A percentile compares a stretch with the other conserved stretches of the same genome.
phyloP scores from a whole-genome alignment of 1,284 basidiomycete species.

The Trametes sp. region DNA sequence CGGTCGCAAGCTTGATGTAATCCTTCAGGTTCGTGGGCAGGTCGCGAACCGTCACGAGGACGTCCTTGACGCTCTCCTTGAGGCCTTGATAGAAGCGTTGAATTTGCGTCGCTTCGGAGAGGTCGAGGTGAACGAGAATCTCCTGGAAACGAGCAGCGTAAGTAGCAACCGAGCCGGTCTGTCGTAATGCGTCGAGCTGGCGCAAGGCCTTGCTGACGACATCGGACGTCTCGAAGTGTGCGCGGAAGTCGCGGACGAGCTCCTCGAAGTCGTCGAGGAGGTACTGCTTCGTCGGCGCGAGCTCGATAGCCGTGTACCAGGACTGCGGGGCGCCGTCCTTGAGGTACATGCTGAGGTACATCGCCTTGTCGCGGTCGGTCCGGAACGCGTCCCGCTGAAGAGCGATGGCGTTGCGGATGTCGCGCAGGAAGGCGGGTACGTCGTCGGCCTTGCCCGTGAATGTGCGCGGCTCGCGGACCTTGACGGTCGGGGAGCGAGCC shows the following conservation, averaged over 20 bases:
- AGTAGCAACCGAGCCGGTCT: slow-evolving; percentile 36
- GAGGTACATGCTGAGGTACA: slow-evolving; percentile 37
- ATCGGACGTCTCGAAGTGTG: slow-evolving; percentile 9
- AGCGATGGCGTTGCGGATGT: slow-evolving; percentile 30
- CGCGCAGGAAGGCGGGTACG: slow-evolving; percentile 35
- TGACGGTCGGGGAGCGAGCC: slow-evolving; percentile 4
- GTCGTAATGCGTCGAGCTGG: slow-evolving; percentile 32
- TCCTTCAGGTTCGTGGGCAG: slow-evolving; percentile 16
- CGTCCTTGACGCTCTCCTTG: slow-evolving; percentile 15
- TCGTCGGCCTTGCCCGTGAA: slow-evolving; percentile 26
- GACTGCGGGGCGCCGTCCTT: slow-evolving; percentile 23
- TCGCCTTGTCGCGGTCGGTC: slow-evolving; percentile 31
- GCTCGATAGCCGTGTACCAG: slow-evolving; percentile 33
- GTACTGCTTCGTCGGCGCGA: no score
- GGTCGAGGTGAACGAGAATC: slow-evolving; percentile 33
- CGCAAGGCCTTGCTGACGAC: slow-evolving; percentile 3
- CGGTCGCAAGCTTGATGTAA: slow-evolving; percentile 13
- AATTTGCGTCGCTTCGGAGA: slow-evolving; percentile 30
- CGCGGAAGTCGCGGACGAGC: slow-evolving; percentile 40
- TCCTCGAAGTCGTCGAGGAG: slow-evolving; percentile 36
- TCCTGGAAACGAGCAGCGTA: slow-evolving; percentile 39
- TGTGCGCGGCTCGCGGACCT: slow-evolving; percentile 18
- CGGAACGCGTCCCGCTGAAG: slow-evolving; percentile 28
- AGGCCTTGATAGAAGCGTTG: slow-evolving; percentile 24
- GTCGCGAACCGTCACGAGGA: slow-evolving; percentile 11